Base-by-base conservation (phyloP, 2,329 filamentous ascomycete species). In the Didymosphaeria variabile region DNA sequence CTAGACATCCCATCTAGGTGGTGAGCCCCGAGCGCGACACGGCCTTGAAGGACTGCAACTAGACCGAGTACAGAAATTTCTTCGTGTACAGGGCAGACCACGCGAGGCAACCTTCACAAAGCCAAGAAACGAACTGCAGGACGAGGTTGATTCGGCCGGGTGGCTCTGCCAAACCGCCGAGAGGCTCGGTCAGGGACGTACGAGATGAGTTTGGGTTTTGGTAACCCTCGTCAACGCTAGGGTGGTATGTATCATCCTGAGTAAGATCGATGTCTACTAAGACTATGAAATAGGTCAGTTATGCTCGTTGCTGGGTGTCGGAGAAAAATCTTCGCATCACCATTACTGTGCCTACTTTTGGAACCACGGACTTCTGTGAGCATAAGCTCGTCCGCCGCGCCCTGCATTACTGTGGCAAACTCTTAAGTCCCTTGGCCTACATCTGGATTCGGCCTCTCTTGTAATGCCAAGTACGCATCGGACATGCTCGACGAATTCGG, bases 351-450 rank as follows among this genome's bases (percentile, higher is more conserved):
- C 26, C 40, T 21, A 32, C 8, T 12, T 29, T 21, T n/a, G 40
- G 19, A 19, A 40, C 26, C 19, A 45, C 17, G 38, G 38, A 44
- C 15, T 32, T 12, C 38, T 23, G 38, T 55, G 38, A 29, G 38
- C 52, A 55, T 55, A 55, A 55, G 38, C 52, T 44, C 40, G 38
- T 55, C 45, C 26, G 52, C 38, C 26, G 12, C 36, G 8, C 26
- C 15, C 23, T 26, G 52, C 17, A 38, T 6, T 23, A 32, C 23
- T 21, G 17, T 19, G 26, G 26, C 52, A 44, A 17, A 8, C 21
- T 44, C 26, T 34, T 50, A 17, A 19, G n/a, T 19, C 17, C 13
- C 52, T 45, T 44, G 38, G 26, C 40, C 2, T 45, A 15, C 26
- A 7, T 13, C 29, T 29, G 3, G 26, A 44, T 55, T 23, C 38